Evolutionary conservation across 2,329 filamentous ascomycete species (phyloP), one percentile per base, ranked within the genome.

Genomic region (Bipolaris oryzae): DNA sequence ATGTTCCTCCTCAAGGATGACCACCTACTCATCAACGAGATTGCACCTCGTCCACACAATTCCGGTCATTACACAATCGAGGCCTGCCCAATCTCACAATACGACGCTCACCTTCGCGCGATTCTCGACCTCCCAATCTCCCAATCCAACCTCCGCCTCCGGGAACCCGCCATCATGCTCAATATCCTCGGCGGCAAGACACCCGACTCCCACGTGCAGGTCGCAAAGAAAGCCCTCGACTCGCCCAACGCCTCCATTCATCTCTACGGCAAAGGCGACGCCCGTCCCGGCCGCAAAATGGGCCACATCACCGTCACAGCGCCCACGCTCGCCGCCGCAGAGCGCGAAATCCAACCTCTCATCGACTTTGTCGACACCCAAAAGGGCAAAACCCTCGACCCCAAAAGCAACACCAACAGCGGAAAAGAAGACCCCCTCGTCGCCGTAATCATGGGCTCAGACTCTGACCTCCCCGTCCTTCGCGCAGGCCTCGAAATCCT

Each of bases 51-150:
- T 37, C 85, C 86, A 48, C 93, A 97, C 78, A 97, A 97, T 79
- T 96, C 91, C 0, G 95, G 95, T 0, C 95, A 98, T 77, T 94
- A 93, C 78, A 96, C 91, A 2, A 98, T 98, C 63, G 94, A 99
- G 79, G 91, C 91, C 3, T 91, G 95, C 46, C 87, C 88, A 0
- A 86, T 94, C 58, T 96, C 92, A 0, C 95, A 99, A 77, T 99
- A 91, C 77, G 92, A 95, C 74, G 90, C 92, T 1, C 93, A 99
- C 73, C 85, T 98, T 9, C 86, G 89, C 57, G 87, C 94, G 1
- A 94, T 99, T 60, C 84, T 96, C 35, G 85, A 87, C 68, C 77
- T 87, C 5, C 85, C 91, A 1, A 80, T 85, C 50, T 73, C 76
- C 13, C 70, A 78, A 46, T 64, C 75, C 21, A 77, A 81, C 34